Evolutionary conservation across 495 filamentous ascomycete species (phyloP).

Genomic region (Xylaria castorea): DNA sequence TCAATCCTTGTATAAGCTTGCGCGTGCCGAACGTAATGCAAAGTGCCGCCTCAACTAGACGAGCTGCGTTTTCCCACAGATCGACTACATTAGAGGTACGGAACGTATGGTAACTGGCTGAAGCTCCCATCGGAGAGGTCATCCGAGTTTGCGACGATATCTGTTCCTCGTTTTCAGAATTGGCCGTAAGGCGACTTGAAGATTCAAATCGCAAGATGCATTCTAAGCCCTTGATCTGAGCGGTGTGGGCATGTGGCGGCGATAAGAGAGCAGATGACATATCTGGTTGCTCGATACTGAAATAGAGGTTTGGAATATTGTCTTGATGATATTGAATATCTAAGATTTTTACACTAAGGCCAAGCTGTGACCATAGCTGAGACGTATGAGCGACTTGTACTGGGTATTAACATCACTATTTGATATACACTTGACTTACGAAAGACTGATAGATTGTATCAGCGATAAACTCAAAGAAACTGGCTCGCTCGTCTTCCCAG

Average conservation of each 20-base stretch:
- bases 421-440: slow-evolving; percentile 26
- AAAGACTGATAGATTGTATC: slow-evolving; percentile 34
- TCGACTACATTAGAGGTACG: neutral
- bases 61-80: slow-evolving; percentile 34
- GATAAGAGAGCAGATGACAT: slow-evolving; percentile 41
- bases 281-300: slow-evolving; percentile 39
- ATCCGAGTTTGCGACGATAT: neutral
- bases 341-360: slow-evolving; percentile 32
- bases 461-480: slow-evolving; percentile 35
- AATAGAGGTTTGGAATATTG: slow-evolving; percentile 39
- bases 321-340: slow-evolving; percentile 33
- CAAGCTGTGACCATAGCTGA: slow-evolving; percentile 37
- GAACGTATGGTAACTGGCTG: neutral
- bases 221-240: slow-evolving; percentile 42
- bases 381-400: slow-evolving; percentile 22
- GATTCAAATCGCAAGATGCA: slow-evolving; percentile 37
- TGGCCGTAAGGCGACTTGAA: neutral
- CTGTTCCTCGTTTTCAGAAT: neutral
- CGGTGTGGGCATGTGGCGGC: slow-evolving; percentile 40
- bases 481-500: slow-evolving; percentile 4
- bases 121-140: neutral
- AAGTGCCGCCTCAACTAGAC: slow-evolving; percentile 45
- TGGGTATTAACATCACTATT: too few species aligned
- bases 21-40: slow-evolving; percentile 30
- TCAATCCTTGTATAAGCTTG: slow-evolving; percentile 13